These are phyloP conservation scores for Kodamaea derodonti DNA, from an alignment of 1,139 yeast species.

Conservation along the genomic window DNA sequence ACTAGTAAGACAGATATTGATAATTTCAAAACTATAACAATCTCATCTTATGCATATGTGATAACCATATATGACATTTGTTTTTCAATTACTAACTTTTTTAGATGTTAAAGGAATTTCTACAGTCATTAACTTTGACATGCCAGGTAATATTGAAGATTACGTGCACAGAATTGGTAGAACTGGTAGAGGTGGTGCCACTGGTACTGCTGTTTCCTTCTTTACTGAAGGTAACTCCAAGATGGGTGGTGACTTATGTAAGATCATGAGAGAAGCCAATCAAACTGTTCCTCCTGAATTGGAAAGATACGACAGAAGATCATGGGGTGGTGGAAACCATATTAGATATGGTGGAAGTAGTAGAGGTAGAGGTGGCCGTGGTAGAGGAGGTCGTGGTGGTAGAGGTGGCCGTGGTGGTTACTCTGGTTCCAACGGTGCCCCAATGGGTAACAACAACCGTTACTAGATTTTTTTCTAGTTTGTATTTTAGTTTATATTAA, in stretches of 20 bases:
- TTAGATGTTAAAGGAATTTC: slow-evolving; percentile 96
- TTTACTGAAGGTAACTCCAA: slow-evolving; percentile 85
- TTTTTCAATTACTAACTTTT: slow-evolving; percentile 33
- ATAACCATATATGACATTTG: too few relatives aligned
- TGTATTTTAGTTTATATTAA: slow-evolving; percentile 2
- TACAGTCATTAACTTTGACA: slow-evolving; percentile 88
- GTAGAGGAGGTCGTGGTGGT: slow-evolving; percentile 37
- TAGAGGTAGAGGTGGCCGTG: slow-evolving; percentile 58
- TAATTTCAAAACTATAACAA: too few relatives aligned
- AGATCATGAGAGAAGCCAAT: slow-evolving; percentile 92
- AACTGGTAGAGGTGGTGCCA: slow-evolving; percentile 98
- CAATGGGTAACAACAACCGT: slow-evolving; percentile 19
- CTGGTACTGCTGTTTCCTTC: slow-evolving; percentile 93
- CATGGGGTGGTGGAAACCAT: slow-evolving; percentile 47
- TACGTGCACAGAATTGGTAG: slow-evolving; percentile 95
- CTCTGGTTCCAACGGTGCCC: slow-evolving; percentile 23
- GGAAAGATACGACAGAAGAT: slow-evolving; percentile 52
- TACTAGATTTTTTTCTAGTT: slow-evolving; percentile 2
- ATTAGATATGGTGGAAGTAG: slow-evolving; percentile 47
- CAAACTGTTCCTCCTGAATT: slow-evolving; percentile 76
- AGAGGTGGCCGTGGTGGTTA: slow-evolving; percentile 40
- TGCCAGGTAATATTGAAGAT: slow-evolving; percentile 98
- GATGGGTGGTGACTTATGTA: slow-evolving; percentile 87
- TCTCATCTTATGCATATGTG: too few relatives aligned
- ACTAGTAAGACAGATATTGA: too few relatives aligned